phyloP scores from a whole-genome alignment of 2,329 filamentous ascomycete genomes.

The Thelonectria olida region DNA sequence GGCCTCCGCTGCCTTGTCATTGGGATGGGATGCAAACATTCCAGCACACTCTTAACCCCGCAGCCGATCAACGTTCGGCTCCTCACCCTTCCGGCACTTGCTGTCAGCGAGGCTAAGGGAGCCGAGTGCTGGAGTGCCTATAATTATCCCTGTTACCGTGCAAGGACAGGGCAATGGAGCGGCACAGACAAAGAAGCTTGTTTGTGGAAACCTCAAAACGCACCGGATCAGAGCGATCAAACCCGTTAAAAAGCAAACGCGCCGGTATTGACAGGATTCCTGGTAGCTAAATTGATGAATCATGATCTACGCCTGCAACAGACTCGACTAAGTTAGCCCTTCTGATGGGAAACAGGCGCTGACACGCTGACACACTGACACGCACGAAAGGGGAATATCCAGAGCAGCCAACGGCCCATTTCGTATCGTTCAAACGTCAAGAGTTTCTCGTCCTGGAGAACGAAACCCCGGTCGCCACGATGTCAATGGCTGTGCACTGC shows the following conservation, averaged over 20 bases:
- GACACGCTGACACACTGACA: no score
- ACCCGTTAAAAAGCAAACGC: no score
- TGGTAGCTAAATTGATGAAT: no score
- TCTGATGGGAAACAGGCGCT: no score
- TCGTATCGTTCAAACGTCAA: neutral
- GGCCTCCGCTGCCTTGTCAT: neutral
- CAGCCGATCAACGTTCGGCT: neutral
- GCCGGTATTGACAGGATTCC: no score
- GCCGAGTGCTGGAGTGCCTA: no score
- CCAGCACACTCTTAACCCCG: neutral
- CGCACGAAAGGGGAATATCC: no score
- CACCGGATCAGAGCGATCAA: neutral
- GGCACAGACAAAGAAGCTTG: neutral
- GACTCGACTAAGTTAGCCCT: no score
- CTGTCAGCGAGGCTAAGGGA: neutral
- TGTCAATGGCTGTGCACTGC: neutral
- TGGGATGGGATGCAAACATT: neutral
- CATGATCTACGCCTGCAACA: no score
- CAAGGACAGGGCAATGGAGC: neutral
- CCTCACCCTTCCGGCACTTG: neutral
- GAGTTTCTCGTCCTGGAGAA: neutral
- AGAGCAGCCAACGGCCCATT: neutral
- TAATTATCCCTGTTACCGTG: neutral
- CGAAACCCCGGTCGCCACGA: neutral
- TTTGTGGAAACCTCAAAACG: neutral